These are phyloP conservation scores for Themeda triandra DNA, from an alignment of 176 grass and related monocot genomes.

Conservation along the genomic window DNA sequence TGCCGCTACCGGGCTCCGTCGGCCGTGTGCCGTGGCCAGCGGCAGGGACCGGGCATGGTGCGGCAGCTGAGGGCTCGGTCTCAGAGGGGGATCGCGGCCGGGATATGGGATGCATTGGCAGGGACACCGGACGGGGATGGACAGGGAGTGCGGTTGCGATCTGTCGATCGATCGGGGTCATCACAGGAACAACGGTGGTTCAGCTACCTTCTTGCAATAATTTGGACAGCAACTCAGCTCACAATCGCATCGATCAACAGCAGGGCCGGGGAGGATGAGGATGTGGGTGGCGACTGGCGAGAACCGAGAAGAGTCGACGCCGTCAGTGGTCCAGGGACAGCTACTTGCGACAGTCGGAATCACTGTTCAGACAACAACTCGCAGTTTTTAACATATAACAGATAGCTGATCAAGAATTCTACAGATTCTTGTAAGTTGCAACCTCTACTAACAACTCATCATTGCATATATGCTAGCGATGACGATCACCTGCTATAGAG, in stretches of 20 bases:
- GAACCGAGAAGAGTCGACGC: slow-evolving; percentile 13
- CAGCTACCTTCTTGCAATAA: background rate
- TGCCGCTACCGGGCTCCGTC: no score
- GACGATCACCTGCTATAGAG: no score
- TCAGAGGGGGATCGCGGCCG: no score
- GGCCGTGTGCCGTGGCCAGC: no score
- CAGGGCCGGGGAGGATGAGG: background rate
- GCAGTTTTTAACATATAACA: background rate
- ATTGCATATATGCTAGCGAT: no score
- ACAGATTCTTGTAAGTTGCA: background rate
- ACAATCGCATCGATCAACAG: background rate
- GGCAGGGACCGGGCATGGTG: no score
- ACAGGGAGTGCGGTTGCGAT: background rate
- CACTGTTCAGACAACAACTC: background rate
- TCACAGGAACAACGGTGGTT: background rate
- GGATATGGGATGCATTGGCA: no score
- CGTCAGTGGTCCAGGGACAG: slow-evolving; percentile 13
- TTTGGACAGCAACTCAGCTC: background rate
- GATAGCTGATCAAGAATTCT: background rate
- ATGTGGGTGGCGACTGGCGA: no score
- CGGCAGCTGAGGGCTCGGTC: no score
- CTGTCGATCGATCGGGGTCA: no score
- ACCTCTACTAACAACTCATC: background rate
- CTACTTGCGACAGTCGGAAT: background rate
- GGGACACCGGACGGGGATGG: no score